Evolutionary conservation across 179 eudicot genomes (phyloP).

Genomic region (Spergularia azorica): DNA sequence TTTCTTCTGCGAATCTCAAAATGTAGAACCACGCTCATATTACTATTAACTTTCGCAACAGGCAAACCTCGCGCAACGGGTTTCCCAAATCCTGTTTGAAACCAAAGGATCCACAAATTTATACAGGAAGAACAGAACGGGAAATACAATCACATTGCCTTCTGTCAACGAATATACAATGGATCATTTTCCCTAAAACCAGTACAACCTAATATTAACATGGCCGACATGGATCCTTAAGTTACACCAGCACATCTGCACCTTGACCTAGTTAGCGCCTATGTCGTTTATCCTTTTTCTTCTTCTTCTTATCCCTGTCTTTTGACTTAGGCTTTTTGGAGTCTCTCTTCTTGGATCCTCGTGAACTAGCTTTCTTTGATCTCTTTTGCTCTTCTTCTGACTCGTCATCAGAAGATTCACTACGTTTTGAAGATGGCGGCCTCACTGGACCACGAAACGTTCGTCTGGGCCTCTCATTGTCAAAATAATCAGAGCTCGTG

Average conservation of each 20-base stretch:
- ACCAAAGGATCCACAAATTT: background rate
- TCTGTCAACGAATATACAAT: background rate
- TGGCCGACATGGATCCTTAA: background rate
- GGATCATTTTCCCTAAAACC: background rate
- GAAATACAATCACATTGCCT: background rate
- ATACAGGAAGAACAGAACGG: background rate
- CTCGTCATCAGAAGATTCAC: constrained; percentile 45
- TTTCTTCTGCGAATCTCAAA: too few species aligned
- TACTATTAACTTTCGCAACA: too few species aligned
- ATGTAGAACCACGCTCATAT: too few species aligned
- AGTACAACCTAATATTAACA: constrained; percentile 3
- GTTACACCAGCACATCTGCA: background rate
- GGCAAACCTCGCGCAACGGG: background rate
- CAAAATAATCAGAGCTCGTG: constrained; percentile 17
- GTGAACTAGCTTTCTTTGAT: constrained; percentile 45
- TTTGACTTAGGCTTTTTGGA: constrained; percentile 38
- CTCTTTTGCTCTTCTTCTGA: constrained; percentile 40
- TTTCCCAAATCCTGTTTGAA: background rate
- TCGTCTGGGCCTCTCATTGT: constrained; percentile 27
- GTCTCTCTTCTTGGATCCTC: constrained; percentile 51
- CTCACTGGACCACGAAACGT: constrained; percentile 61
- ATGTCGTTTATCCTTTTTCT: constrained; percentile 26
- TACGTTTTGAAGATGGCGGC: constrained; percentile 39
- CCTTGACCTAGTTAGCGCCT: constrained; percentile 18
- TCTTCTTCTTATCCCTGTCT: constrained; percentile 31